Conservation (phyloP, 1,284 basidiomycete species). For the Mixia osmundae region DNA sequence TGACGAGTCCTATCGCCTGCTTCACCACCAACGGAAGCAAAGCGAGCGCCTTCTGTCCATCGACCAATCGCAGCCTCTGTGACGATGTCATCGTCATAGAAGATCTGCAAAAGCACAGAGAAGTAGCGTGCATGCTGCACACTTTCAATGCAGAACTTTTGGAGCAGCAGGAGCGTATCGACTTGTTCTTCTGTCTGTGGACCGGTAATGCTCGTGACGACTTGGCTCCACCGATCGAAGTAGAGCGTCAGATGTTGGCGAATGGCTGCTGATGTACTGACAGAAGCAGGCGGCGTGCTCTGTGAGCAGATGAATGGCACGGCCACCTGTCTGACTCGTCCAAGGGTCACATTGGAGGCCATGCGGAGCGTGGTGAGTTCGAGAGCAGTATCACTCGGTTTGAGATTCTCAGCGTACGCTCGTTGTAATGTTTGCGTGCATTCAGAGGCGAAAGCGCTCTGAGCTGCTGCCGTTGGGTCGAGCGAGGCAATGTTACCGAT, state of each 20-base stretch:
- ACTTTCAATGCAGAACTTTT: slow-evolving; percentile 16
- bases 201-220: slow-evolving; percentile 21
- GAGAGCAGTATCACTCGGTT: slow-evolving; percentile 70
- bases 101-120: no score
- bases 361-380: slow-evolving; percentile 83
- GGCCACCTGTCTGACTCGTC: slow-evolving; percentile 51
- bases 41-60: no score
- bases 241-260: slow-evolving; percentile 16
- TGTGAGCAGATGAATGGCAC: slow-evolving; percentile 44
- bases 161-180: slow-evolving; percentile 17
- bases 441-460: neutral
- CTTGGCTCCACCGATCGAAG: slow-evolving; percentile 22
- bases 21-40: no score
- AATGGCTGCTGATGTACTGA: slow-evolving; percentile 10
- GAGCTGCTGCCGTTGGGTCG: slow-evolving; percentile 3
- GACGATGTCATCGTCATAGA: no score
- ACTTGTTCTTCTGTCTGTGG: slow-evolving; percentile 22
- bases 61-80: no score
- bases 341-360: slow-evolving; percentile 67
- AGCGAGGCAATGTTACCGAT: slow-evolving; percentile 14
- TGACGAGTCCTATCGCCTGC: no score
- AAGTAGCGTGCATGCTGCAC: no score
- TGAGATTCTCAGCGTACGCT: slow-evolving; percentile 57
- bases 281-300: slow-evolving; percentile 21
- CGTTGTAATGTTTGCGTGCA: neutral